Percentiles rank a stretch among this genome's conserved stretches.
phyloP scores from a whole-genome alignment of 371 early-diverging fungal genomes.

The Rhizopus arrhizus region DNA sequence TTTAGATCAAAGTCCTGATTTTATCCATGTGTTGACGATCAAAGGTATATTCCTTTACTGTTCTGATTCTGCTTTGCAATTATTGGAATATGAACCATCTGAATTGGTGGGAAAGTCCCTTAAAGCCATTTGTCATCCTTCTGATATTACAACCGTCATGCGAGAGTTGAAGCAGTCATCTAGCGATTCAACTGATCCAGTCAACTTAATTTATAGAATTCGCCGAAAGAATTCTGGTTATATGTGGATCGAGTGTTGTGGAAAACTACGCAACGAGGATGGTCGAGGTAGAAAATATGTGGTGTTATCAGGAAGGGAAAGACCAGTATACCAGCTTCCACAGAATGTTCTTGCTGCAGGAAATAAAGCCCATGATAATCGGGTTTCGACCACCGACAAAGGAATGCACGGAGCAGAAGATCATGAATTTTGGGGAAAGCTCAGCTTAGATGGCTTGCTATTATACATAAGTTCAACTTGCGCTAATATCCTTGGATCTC shows the following conservation, averaged over 20 bases:
- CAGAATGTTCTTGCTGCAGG: slow-evolving; percentile 20
- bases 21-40: slow-evolving; percentile 64
- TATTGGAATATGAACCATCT: slow-evolving; percentile 52
- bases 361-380: slow-evolving; percentile 15
- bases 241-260: slow-evolving; percentile 65
- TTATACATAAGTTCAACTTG: slow-evolving; percentile 54
- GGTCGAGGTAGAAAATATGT: slow-evolving; percentile 67
- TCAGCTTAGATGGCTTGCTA: slow-evolving; percentile 61
- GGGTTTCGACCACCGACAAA: neutral
- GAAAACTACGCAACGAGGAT: slow-evolving; percentile 57
- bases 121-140: slow-evolving; percentile 65
- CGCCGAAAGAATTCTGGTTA: slow-evolving; percentile 56
- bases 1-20: slow-evolving; percentile 51
- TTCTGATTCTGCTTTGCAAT: slow-evolving; percentile 39
- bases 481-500: slow-evolving; percentile 46
- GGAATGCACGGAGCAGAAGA: slow-evolving; percentile 35
- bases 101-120: slow-evolving; percentile 61
- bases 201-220: slow-evolving; percentile 63
- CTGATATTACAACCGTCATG: slow-evolving; percentile 63
- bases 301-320: slow-evolving; percentile 59
- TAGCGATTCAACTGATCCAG: slow-evolving; percentile 33
- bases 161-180: slow-evolving; percentile 60
- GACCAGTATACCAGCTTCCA: slow-evolving; percentile 45
- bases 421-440: slow-evolving; percentile 65
- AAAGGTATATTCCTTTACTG: slow-evolving; percentile 68